These are phyloP conservation scores for Fragaria iinumae DNA, from an alignment of 306 rosid genomes.

Conservation along the genomic window DNA sequence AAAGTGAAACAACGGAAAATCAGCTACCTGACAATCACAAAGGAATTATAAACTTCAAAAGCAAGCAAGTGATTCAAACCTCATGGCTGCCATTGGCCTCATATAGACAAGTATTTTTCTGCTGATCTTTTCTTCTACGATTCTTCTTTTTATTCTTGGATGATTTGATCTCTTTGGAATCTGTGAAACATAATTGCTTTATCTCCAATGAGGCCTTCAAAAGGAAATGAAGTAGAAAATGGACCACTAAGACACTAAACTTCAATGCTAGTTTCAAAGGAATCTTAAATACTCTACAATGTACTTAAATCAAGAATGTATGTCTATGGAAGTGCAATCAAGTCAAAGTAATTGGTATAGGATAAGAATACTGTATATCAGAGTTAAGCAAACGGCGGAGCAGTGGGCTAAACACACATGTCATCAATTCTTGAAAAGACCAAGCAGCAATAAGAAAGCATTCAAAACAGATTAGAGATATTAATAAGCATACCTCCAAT, in stretches of 20 bases:
- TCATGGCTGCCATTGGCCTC: conserved; percentile 43
- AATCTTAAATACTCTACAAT: background rate
- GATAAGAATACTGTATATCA: background rate
- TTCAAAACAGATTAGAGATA: conserved; percentile 10
- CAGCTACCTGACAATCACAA: background rate
- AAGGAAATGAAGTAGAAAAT: conserved; percentile 19
- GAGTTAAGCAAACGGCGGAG: background rate
- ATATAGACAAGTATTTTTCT: conserved; percentile 42
- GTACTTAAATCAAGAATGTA: background rate
- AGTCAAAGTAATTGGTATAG: background rate
- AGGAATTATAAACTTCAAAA: conserved; percentile 22
- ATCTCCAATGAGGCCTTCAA: conserved; percentile 26
- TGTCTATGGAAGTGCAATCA: background rate
- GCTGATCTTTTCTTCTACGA: conserved; percentile 68
- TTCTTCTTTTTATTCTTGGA: conserved; percentile 77
- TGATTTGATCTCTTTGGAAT: conserved; percentile 49
- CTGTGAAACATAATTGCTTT: conserved; percentile 39
- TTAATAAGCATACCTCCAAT: conserved; percentile 47
- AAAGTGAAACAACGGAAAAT: background rate
- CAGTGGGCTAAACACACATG: background rate
- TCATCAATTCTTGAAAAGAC: background rate
- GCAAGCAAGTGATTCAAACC: conserved; percentile 31
- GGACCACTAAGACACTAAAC: conserved; percentile 20
- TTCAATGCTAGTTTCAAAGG: background rate
- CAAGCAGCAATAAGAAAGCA: background rate